Base-by-base conservation (phyloP, 2,329 filamentous ascomycete genomes). In the Fusarium sp. region DNA sequence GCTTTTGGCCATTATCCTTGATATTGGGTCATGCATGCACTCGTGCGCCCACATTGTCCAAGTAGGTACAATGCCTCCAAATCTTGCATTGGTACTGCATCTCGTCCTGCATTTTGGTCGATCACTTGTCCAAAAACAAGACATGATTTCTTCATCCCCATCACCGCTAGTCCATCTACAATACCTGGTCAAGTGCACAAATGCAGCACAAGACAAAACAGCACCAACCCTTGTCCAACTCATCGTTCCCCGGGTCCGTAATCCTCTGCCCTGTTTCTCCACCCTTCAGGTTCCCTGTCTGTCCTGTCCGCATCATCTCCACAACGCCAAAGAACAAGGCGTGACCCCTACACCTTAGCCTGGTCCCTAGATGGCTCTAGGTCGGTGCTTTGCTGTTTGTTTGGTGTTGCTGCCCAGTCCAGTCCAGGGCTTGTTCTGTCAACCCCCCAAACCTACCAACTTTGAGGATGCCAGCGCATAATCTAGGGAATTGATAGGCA, bases 381-480 rank as follows among this genome's bases (percentile, higher is more conserved):
- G 43, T 49, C 19, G 27, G 49, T 37, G 49, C 27, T 35, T 51
- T 39, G 32, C 13, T 38, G 49, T 23, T 36, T 52, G 19, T 42
- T 48, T 53, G 50, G 31, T 42, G 49, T 52, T 52, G 63, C 35
- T 63, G 58, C 58, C 55, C 61, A 60, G 55, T 23, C 32, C 29
- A 39, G 33, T 39, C 47, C 41, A 45, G 54, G 41, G 43, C 47
- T 53, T 39, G 39, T 56, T 50, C n/a, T 53, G 48, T 53, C 37
- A 37, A 17, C 57, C 52, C 43, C 38, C 37, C 9, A 19, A 23
- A 39, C 49, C 35, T 53, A 23, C 57, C 57, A 49, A 58, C 43
- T 44, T 57, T 41, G 43, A 49, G 44, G 44, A 53, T 67, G 66
- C 66, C 66, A 69, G 63, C 66, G 66, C 66, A 69, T 67, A 50